Base-by-base conservation (phyloP, 2,329 filamentous ascomycete species). In the Tolypocladium guangdongense region DNA sequence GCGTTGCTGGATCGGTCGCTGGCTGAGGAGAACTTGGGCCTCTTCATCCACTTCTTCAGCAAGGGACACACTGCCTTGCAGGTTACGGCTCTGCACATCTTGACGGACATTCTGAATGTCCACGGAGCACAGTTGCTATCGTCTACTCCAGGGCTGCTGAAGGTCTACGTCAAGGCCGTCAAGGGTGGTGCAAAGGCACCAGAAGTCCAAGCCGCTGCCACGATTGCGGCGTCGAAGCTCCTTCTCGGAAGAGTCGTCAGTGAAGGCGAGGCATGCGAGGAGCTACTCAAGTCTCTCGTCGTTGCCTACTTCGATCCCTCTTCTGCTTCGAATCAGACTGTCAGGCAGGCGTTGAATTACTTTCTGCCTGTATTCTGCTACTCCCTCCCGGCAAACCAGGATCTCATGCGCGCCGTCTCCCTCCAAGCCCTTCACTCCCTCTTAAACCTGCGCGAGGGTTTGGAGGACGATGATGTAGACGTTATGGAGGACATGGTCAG, bases 331-430 rank as follows among this genome's bases (percentile, higher is more conserved):
- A 96, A 96, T 64, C 86, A 92, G 59, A 84, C 84, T 10, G 83
- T 96, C 7, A 78, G 90, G 24, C 92, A 97, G 68, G 86, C 88
- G 0, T 76, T 97, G 52, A 90, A 88, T 59, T 97, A 97, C 69
- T 96, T 96, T 77, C 74, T 97, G 37, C 92, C 92, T 0, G 91
- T 96, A 0, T 97, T 95, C 73, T 93, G 89, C 68, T 95, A 92
- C 69, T 91, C 87, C 8, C 81, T 88, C 3, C 69, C 84, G 4
- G 86, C 88, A 58, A 96, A 96, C 63, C 90, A 93, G 58, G 80
- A 86, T 32, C 78, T 90, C 36, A 90, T 97, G 87, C 82, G 83
- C 7, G 72, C 76, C 20, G 80, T 96, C 22, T 81, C 87, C 0
- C 79, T 92, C 2, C 81, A 86, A 30, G 83, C 90, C 0, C 73